Evolutionary conservation across 2,329 filamentous ascomycete genomes (phyloP), one percentile per base, ranked within the genome.

Genomic region (Nigrograna mackinnonii): DNA sequence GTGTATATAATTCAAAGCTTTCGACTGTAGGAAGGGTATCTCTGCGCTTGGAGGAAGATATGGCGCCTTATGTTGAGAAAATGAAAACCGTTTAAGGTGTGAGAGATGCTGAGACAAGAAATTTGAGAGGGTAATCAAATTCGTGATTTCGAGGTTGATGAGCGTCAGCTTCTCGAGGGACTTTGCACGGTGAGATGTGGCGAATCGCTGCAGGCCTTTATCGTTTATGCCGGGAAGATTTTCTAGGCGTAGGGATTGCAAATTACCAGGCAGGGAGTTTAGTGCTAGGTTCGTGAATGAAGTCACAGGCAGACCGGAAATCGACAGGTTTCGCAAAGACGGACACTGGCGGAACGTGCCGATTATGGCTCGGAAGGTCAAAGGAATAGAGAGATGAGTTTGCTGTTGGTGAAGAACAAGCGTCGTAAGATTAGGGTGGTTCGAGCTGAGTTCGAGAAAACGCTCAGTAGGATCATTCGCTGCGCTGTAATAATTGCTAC

Each of bases 281-380:
- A 84, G 60, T 2, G 79, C 76, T 31, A 72, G 67, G 52, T 83
- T 76, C 14, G 78, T 74, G 49, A 83, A 83, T 34, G 80, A 77
- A 24, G 75, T 67, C 12, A 71, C 67, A 43, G 77, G 68, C 28
- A 84, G 75, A 31, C 73, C 73, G n/a, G 78, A 77, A 20, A 83
- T 64, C 36, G 75, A 77, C 6, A 84, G 70, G 53, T 82, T 70
- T 28, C 72, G 71, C 31, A 84, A 60, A 1, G 70, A 68, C 0
- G 78, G 79, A n/a, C 82, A 62, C 18, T 75, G 70, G 39, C 75
- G 72, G 24, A 83, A 67, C 34, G 79, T 74, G 18, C 76, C 73
- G 22, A 81, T 66, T 37, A 83, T 76, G 21, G 79, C 66, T 30
- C 79, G 78, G 35, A 78, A 78, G 45, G 79, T 79, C 22, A 83